phyloP scores from a whole-genome alignment of 1,139 yeast genomes.

The Suhomyces anneliseae region DNA sequence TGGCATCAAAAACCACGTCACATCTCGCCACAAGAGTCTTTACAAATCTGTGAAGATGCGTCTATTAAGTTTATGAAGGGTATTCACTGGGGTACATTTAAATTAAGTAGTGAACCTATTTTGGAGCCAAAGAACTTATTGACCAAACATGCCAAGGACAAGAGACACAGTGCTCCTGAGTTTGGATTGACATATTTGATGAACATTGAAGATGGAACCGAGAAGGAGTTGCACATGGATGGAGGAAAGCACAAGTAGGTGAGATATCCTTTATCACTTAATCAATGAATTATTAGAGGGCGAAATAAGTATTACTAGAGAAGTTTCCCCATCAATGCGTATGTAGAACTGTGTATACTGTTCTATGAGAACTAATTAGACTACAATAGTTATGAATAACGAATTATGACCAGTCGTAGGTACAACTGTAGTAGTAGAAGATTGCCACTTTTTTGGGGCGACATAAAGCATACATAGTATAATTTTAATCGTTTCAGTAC shows the following conservation, averaged over 20 bases:
- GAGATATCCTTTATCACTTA: neutral
- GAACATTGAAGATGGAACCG: slow-evolving; percentile 22
- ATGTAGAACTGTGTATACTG: too few relatives aligned
- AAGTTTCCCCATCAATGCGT: too few relatives aligned
- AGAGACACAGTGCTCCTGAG: slow-evolving; percentile 34
- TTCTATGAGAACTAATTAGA: too few relatives aligned
- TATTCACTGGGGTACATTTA: slow-evolving; percentile 95
- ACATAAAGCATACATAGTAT: neutral
- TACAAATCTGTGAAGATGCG: slow-evolving; percentile 64
- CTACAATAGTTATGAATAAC: neutral
- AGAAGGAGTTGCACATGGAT: slow-evolving; percentile 7
- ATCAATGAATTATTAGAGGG: neutral
- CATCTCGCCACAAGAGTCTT: slow-evolving; percentile 76
- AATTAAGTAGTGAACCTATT: slow-evolving; percentile 82
- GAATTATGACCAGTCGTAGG: neutral
- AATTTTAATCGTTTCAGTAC: neutral
- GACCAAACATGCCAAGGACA: slow-evolving; percentile 26
- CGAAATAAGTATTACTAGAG: too few relatives aligned
- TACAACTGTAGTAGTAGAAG: neutral
- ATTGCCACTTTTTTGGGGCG: neutral
- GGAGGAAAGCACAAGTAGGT: neutral
- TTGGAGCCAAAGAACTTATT: slow-evolving; percentile 67
- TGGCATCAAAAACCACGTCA: slow-evolving; percentile 95
- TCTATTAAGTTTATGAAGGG: slow-evolving; percentile 70
- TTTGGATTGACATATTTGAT: slow-evolving; percentile 44